Conservation (phyloP, 768 basidiomycete genomes). For the Podaxis carcinomalis region DNA sequence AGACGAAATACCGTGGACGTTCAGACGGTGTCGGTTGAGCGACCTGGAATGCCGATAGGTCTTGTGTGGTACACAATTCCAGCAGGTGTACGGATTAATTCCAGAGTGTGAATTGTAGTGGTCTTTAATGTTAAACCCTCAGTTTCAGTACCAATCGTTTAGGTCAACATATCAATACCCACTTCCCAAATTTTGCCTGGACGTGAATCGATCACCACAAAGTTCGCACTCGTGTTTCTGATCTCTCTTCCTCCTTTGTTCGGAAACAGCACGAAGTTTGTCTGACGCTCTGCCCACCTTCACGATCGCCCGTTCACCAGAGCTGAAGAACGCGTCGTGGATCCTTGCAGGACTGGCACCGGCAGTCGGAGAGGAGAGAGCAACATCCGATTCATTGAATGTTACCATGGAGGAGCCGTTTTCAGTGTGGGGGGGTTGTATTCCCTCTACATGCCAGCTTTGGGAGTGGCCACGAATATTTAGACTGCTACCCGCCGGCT, state of each 20-base stretch:
- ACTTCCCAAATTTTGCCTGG: conserved; percentile 3
- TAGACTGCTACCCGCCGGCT: neutral
- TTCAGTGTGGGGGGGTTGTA: neutral
- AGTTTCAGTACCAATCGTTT: neutral
- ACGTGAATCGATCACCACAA: neutral
- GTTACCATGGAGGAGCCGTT: neutral
- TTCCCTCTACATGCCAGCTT: neutral
- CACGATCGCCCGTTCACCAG: neutral
- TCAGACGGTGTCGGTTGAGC: neutral
- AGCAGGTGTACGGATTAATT: neutral
- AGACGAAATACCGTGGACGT: neutral
- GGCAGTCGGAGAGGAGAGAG: neutral
- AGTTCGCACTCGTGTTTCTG: neutral
- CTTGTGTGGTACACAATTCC: neutral
- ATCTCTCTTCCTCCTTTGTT: neutral
- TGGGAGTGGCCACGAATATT: neutral
- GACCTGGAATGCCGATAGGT: neutral
- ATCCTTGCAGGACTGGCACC: neutral
- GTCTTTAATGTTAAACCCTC: neutral
- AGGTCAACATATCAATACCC: neutral
- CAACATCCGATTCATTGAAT: neutral
- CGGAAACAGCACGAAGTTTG: neutral
- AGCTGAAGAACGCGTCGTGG: neutral
- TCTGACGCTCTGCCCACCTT: neutral
- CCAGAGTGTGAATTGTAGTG: neutral